These are phyloP conservation scores for Plasmodiophora brassicae DNA, from an alignment of 208 protist genomes.

Conservation along the genomic window DNA sequence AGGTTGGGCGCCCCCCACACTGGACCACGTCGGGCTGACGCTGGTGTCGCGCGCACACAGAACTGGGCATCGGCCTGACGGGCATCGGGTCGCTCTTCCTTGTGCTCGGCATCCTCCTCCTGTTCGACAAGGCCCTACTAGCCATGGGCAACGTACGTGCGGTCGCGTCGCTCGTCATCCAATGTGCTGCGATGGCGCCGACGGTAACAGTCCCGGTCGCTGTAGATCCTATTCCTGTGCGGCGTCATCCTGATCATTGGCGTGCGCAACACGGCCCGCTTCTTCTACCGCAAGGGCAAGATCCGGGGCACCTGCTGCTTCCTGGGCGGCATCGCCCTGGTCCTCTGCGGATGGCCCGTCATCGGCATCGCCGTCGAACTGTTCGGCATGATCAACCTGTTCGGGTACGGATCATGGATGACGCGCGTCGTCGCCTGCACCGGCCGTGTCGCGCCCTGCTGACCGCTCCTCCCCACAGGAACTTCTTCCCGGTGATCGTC, in stretches of 20 bases:
- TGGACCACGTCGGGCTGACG: too few relatives aligned
- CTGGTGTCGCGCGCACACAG: too few relatives aligned
- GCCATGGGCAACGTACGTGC: not conserved
- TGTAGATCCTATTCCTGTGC: conserved; percentile 19
- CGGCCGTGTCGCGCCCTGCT: not conserved
- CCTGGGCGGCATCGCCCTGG: not conserved
- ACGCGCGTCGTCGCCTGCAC: too few relatives aligned
- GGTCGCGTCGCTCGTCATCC: not conserved
- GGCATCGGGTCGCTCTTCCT: conserved; percentile 26
- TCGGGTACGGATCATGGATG: too few relatives aligned
- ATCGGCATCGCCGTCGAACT: conserved; percentile 35
- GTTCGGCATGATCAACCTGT: conserved; percentile 41
- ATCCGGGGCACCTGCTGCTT: conserved; percentile 23
- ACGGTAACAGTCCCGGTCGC: not conserved
- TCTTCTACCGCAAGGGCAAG: conserved; percentile 32
- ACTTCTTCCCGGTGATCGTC: conserved; percentile 41
- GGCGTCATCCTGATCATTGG: conserved; percentile 2
- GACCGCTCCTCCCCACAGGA: not conserved
- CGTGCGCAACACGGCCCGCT: not conserved
- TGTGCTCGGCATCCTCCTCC: conserved; percentile 9
- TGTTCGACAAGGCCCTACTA: conserved; percentile 13
- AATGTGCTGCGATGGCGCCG: not conserved
- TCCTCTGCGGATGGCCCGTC: conserved; percentile 16
- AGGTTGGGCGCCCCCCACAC: too few relatives aligned
- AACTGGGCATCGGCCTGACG: conserved; percentile 20